Conservation (phyloP, 768 basidiomycete genomes). For the Leucosporidium creatinivorum region DNA sequence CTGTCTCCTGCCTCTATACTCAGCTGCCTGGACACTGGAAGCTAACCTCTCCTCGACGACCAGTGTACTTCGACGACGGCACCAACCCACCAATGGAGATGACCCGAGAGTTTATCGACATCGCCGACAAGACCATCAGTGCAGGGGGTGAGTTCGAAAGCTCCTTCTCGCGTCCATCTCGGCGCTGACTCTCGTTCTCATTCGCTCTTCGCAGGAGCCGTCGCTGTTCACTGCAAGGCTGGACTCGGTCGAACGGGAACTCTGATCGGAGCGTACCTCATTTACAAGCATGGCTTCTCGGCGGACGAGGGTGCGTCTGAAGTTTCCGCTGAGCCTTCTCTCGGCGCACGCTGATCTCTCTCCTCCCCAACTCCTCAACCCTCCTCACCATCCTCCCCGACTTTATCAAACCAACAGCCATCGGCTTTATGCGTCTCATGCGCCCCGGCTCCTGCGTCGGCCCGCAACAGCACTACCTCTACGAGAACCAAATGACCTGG, state of each 20-base stretch:
- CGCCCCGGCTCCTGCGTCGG: constrained; percentile 82
- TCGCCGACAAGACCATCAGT: constrained; percentile 70
- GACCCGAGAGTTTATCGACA: constrained; percentile 79
- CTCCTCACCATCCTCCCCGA: background rate
- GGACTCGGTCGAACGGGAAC: constrained; percentile 94
- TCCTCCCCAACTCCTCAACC: background rate
- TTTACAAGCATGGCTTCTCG: constrained; percentile 98
- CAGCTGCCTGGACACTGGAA: too few species aligned
- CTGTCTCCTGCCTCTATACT: too few species aligned
- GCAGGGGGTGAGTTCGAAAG: constrained; percentile 67
- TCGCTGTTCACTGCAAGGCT: constrained; percentile 70
- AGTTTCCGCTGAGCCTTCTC: too few species aligned
- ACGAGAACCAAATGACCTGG: constrained; percentile 90
- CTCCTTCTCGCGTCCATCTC: constrained; percentile 59
- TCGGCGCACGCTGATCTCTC: background rate
- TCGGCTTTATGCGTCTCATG: constrained; percentile 96
- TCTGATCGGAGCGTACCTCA: constrained; percentile 92
- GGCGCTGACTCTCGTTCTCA: constrained; percentile 25
- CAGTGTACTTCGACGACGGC: constrained; percentile 90
- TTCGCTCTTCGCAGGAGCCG: constrained; percentile 6
- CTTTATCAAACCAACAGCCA: constrained; percentile 60
- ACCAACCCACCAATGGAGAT: constrained; percentile 96
- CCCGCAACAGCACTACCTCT: constrained; percentile 66
- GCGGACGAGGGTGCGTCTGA: constrained; percentile 45
- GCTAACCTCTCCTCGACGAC: background rate